Percentiles rank a stretch among this genome's conserved stretches.
phyloP scores from a whole-genome alignment of 202 grass and related monocot genomes.

The Dendrocalamus latiflorus region DNA sequence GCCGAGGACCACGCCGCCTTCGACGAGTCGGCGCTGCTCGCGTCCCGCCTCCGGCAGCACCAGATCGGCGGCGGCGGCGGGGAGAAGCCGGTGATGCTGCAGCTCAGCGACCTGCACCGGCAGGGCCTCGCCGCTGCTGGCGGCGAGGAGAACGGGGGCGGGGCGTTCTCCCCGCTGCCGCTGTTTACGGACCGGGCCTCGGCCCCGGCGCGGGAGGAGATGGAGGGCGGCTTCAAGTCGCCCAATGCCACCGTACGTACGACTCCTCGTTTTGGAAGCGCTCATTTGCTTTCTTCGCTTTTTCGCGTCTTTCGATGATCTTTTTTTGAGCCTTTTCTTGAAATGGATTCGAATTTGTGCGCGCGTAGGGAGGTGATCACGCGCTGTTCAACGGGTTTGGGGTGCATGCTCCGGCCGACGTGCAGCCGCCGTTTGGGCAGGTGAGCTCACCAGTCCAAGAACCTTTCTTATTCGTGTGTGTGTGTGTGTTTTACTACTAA shows the following conservation, averaged over 20 bases:
- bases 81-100: slow-evolving; percentile 66
- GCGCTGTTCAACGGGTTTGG: slow-evolving; percentile 48
- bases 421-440: slow-evolving; percentile 41
- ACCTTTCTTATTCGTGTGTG: not conserved
- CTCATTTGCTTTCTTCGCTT: not conserved
- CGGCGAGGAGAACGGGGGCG: slow-evolving; percentile 20
- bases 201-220: slow-evolving; percentile 38
- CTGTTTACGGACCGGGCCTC: slow-evolving; percentile 46
- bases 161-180: slow-evolving; percentile 59
- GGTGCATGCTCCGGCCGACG: slow-evolving; percentile 8
- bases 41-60: slow-evolving; percentile 62
- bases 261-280: not conserved
- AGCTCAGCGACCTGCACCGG: slow-evolving; percentile 52
- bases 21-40: slow-evolving; percentile 68
- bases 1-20: slow-evolving; percentile 30
- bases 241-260: slow-evolving; percentile 68
- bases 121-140: slow-evolving; percentile 24
- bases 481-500: not conserved
- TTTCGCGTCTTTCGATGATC: not conserved
- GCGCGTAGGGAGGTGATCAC: slow-evolving; percentile 26
- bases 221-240: slow-evolving; percentile 72
- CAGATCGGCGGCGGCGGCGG: slow-evolving; percentile 59
- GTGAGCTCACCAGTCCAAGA: not conserved
- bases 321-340: not conserved
- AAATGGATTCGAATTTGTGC: not conserved